phyloP scores from a whole-genome alignment of 257 asterid species.

The Solanum boliviense region DNA sequence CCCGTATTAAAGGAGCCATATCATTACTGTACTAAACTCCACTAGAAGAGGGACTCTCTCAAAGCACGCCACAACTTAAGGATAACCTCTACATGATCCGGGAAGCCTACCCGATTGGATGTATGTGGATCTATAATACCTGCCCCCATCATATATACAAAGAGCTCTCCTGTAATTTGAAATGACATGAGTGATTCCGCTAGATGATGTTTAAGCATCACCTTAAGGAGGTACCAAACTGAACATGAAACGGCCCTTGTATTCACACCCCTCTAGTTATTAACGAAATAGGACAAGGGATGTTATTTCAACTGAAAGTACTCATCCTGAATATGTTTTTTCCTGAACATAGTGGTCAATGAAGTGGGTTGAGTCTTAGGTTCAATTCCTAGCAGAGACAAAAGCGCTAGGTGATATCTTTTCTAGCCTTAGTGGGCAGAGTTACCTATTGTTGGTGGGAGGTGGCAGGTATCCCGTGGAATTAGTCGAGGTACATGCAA shows the following conservation, averaged over 20 bases:
- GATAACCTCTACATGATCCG: not conserved
- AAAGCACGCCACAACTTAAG: not conserved
- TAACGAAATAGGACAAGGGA: not conserved
- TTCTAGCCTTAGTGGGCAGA: not conserved
- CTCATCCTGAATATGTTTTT: not conserved
- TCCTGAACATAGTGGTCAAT: not conserved
- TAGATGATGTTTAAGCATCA: not conserved
- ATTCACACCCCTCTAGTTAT: not conserved
- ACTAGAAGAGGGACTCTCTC: not conserved
- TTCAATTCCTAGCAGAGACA: not conserved
- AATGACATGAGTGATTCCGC: not conserved
- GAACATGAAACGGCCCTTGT: not conserved
- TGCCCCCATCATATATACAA: not conserved
- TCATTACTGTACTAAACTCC: not conserved
- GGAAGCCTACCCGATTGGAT: not conserved
- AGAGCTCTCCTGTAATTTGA: not conserved
- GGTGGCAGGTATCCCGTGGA: not conserved
- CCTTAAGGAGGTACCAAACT: not conserved
- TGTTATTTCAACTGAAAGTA: not conserved
- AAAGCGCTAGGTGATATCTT: not conserved
- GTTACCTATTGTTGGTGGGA: not conserved
- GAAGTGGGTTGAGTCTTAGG: not conserved
- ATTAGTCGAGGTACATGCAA: not conserved
- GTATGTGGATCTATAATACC: not conserved
- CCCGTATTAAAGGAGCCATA: not conserved